Evolutionary conservation across 495 filamentous ascomycete genomes (phyloP), one percentile per base, ranked within the genome.

Genomic region (Penicillium ucsense): DNA sequence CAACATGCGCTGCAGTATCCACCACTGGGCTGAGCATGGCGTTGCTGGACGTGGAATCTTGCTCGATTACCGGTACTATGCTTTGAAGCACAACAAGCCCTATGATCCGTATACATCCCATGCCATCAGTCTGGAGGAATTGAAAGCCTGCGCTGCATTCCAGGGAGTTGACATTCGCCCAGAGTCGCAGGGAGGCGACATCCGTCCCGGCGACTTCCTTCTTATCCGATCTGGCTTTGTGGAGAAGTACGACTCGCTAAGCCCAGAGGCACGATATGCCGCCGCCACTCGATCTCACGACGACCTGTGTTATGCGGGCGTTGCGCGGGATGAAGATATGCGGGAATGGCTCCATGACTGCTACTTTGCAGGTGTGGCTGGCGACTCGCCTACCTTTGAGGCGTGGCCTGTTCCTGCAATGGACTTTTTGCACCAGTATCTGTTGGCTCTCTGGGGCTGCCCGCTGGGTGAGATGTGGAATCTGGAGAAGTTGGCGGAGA

Each of bases 181-280:
- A 1, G 63, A 59, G 7, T 57, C 61, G 4, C 73, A 82, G 52
- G 79, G 79, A 11, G 80, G 80, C 7, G 77, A 82, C 50, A 73
- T 86, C 57, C 71, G 75, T 41, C 56, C 77, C 28, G 79, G 79
- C 20, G 85, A 89, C 50, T 77, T 89, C 31, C 68, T 89, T 12
- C 71, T 88, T 43, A 54, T 89, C 31, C 75, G 86, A 37, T 81
- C 76, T 1, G 84, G 85, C 0, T 83, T 82, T 56, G 77, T 80
- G 31, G 73, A 81, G 40, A 59, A 72, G 8, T 80, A 85, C 50
- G 55, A 76, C 46, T 49, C 52, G 20, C 66, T 73, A 12, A 48
- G 56, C 2, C 49, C 58, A 0, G 71, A 67, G 29, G 73, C 71
- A 45, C 63, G 72, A 36, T 51, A 52, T 9, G 62, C 51, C 27